Percentiles rank a stretch among this genome's conserved stretches.
Evolutionary conservation across 768 basidiomycete genomes (phyloP).

Genomic region (Lenzites betulinus): DNA sequence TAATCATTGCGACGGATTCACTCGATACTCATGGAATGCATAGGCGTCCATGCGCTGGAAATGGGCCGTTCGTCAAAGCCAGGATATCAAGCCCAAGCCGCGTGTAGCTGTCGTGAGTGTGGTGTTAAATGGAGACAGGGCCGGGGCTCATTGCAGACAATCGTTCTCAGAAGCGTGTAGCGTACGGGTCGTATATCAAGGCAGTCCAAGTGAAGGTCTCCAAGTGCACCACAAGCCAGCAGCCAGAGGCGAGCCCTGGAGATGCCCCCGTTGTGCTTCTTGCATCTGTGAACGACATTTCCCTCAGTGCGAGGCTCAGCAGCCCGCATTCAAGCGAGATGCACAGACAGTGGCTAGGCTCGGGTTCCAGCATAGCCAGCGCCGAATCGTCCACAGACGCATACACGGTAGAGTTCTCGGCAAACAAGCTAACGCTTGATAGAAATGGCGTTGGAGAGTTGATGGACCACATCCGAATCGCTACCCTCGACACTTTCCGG

Average conservation of each 20-base stretch:
- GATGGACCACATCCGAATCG: conserved; percentile 37
- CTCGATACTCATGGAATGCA: neutral
- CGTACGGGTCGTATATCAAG: conserved; percentile 48
- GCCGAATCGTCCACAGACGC: conserved; percentile 47
- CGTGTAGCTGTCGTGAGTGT: conserved; percentile 17
- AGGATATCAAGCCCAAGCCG: conserved; percentile 5
- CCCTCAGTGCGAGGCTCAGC: conserved; percentile 48
- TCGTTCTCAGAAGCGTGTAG: conserved; percentile 33
- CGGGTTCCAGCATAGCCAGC: conserved; percentile 30
- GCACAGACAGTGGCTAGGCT: conserved; percentile 58
- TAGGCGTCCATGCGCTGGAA: conserved; percentile 53
- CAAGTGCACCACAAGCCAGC: conserved; percentile 47
- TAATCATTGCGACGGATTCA: neutral
- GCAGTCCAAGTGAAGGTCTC: conserved; percentile 45
- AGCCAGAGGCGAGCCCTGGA: conserved; percentile 33
- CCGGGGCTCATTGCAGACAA: neutral
- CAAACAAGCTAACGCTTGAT: conserved; percentile 48
- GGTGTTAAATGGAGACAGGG: conserved; percentile 18
- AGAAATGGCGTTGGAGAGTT: conserved; percentile 34
- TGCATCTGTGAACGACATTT: conserved; percentile 43
- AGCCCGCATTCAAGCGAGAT: conserved; percentile 44
- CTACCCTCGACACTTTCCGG: conserved; percentile 43
- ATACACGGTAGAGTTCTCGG: conserved; percentile 47
- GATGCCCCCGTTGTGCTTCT: conserved; percentile 39
- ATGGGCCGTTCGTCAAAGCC: conserved; percentile 39